phyloP scores from a whole-genome alignment of 2,329 filamentous ascomycete species.

The Plenodomus tracheiphilus region DNA sequence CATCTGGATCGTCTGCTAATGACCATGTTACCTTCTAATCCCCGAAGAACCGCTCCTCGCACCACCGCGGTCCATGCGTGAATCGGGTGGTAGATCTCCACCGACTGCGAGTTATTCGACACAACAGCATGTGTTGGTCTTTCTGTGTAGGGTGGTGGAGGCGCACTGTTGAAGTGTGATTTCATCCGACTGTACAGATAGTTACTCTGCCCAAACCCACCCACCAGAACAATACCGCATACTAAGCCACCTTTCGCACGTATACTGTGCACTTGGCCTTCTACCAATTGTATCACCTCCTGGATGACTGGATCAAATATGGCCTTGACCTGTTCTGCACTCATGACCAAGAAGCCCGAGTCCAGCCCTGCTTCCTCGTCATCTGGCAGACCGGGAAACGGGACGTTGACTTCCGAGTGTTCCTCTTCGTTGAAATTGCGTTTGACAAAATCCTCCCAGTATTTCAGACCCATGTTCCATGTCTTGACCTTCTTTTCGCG shows the following conservation, averaged over 20 bases:
- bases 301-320: constrained; percentile 77
- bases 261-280: constrained; percentile 51
- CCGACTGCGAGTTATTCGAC: constrained; percentile 57
- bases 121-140: constrained; percentile 66
- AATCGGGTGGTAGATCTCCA: constrained; percentile 80
- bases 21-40: constrained; percentile 78
- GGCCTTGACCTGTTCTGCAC: constrained; percentile 67
- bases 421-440: constrained; percentile 81
- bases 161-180: constrained; percentile 62
- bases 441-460: constrained; percentile 85
- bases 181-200: constrained; percentile 73
- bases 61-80: constrained; percentile 84
- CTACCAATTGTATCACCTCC: constrained; percentile 47
- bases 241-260: constrained; percentile 45
- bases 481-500: constrained; percentile 76
- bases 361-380: constrained; percentile 76
- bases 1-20: constrained; percentile 73
- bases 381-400: constrained; percentile 75
- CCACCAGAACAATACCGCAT: constrained; percentile 75
- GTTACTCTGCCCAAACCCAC: constrained; percentile 79
- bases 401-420: constrained; percentile 75
- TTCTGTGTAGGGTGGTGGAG: constrained; percentile 65
- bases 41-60: constrained; percentile 73
- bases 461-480: constrained; percentile 72
- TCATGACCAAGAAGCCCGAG: constrained; percentile 75